Conservation (phyloP, 345 rosid species). For the Pelargonium nanum region DNA sequence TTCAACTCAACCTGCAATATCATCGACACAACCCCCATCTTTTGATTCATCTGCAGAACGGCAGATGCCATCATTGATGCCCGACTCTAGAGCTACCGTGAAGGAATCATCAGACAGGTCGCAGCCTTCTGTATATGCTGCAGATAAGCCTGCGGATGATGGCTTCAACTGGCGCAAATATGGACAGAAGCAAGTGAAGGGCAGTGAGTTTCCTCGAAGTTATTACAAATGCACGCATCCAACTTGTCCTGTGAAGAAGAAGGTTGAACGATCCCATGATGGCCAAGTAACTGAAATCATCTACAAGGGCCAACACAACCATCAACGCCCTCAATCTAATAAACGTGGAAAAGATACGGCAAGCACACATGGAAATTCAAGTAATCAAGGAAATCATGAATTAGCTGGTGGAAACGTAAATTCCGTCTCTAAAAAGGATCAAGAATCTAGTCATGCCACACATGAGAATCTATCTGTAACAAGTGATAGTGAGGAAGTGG, state of each 20-base stretch:
- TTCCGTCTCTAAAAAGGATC: constrained; percentile 30
- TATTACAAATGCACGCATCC: constrained; percentile 74
- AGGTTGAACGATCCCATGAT: constrained; percentile 64
- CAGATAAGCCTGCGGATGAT: constrained; percentile 62
- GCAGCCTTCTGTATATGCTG: constrained; percentile 26
- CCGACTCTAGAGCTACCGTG: constrained; percentile 15
- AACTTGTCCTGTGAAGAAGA: constrained; percentile 73
- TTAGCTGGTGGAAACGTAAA: constrained; percentile 17
- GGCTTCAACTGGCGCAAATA: constrained; percentile 87
- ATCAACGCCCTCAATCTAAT: constrained; percentile 47
- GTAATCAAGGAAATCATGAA: constrained; percentile 18
- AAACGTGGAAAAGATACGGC: constrained; percentile 45
- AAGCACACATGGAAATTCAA: constrained; percentile 24
- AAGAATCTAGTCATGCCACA: constrained; percentile 50
- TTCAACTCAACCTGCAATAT: constrained; percentile 22
- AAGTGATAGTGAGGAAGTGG: constrained; percentile 66
- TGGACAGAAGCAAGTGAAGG: constrained; percentile 87
- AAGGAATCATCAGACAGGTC: constrained; percentile 32
- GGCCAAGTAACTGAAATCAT: constrained; percentile 80
- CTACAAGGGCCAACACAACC: constrained; percentile 79
- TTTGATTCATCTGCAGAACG: constrained; percentile 13
- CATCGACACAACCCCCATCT: constrained; percentile 19
- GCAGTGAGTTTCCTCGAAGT: constrained; percentile 72
- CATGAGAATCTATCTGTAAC: constrained; percentile 38
- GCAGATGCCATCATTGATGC: constrained; percentile 18